Evolutionary conservation across 1,139 yeast species (phyloP), one percentile per base, ranked within the genome.

Genomic region (Candida sp.): DNA sequence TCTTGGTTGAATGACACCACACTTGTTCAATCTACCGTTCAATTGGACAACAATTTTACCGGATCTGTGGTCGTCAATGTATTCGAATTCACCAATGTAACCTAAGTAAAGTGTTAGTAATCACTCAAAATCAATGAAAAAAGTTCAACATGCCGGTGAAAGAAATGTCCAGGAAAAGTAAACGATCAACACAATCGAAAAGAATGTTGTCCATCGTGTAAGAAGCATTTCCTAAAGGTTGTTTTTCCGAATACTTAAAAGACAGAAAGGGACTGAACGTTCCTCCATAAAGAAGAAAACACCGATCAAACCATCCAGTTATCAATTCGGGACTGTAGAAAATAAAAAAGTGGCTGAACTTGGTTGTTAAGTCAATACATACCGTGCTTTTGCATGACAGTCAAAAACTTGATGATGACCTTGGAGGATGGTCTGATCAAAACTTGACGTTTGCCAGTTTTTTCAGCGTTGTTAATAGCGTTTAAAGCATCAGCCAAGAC

Each of bases 371-470:
- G 5, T 17, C 17, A 39, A 34, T 45, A 56, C 60, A 56, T 56
- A 57, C 60, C 60, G 78, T 94, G 98, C 84, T 86, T 91, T 84
- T 94, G 99, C 90, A 94, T 93, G 66, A 94, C 99, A 72, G 91
- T 85, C 78, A 94, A 84, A 78, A 93, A 94, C 82, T 92, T 94
- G 84, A 94, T 83, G 78, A 94, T 92, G 65, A 94, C 99, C 85
- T 94, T 94, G 72, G 99, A 94, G 51, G 98, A 93, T 63, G 99
- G 99, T 87, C 99, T 91, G 77, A 94, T 86, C 75, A 94, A 81
- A 65, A 94, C 99, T 85, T 94, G 99, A 83, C 99, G 90, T 85
- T 94, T 94, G 79, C 99, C 99, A 74, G 98, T 87, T 82, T 93
- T 94, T 84, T 94, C 99, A 77, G 99, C 99, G 77, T 94, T 94